A percentile compares a stretch with the other conserved stretches of the same genome.
Conservation (phyloP, 176 grass and related monocot genomes). For the Triticum timopheevii region DNA sequence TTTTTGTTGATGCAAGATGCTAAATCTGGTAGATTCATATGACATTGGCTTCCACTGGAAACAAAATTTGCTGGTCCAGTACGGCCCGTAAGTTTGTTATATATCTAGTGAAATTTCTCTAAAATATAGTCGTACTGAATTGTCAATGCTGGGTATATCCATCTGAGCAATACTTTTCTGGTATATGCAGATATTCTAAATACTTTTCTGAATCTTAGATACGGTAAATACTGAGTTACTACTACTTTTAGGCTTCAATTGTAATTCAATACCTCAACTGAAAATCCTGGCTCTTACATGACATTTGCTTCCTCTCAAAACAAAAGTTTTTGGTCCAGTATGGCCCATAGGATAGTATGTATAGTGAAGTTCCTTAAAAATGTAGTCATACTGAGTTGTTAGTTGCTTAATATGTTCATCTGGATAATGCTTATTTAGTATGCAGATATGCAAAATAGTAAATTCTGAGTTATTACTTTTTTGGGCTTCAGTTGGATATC, state of each 20-base stretch:
- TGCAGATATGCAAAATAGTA: neutral
- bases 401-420: neutral
- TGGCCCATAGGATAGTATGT: neutral
- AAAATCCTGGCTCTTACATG: neutral
- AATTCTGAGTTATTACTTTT: neutral
- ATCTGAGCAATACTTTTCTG: neutral
- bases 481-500: neutral
- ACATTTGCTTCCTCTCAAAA: neutral
- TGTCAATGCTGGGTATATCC: neutral
- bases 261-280: neutral
- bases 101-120: neutral
- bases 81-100: neutral
- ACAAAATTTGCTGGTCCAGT: neutral
- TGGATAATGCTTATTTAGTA: neutral
- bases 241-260: neutral
- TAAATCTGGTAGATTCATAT: neutral
- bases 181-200: neutral
- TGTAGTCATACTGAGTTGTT: neutral
- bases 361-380: neutral
- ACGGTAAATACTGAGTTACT: neutral
- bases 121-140: neutral
- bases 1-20: neutral
- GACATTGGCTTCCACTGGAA: neutral
- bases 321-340: neutral
- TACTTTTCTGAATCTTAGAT: neutral